Conservation (phyloP, 1,284 basidiomycete species). For the Pseudozyma pruni region DNA sequence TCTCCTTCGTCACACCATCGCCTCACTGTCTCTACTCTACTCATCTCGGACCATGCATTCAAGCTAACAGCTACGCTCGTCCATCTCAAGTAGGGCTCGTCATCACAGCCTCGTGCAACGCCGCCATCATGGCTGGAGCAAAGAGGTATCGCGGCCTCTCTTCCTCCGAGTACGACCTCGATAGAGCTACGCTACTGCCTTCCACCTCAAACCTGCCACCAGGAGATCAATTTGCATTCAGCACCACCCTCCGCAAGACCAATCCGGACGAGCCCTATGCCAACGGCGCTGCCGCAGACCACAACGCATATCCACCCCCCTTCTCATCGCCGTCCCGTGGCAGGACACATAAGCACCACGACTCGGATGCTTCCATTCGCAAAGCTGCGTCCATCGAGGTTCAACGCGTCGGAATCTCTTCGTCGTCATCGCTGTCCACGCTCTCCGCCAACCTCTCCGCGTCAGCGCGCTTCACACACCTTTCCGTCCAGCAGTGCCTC, state of each 20-base stretch:
- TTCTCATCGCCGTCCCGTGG: slow-evolving; percentile 26
- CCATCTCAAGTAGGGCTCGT: no score
- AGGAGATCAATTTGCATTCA: slow-evolving; percentile 50
- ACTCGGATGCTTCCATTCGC: slow-evolving; percentile 18
- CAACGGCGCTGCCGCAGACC: not conserved
- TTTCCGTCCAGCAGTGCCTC: slow-evolving; percentile 43
- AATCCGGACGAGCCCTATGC: slow-evolving; percentile 37
- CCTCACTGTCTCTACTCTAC: not conserved
- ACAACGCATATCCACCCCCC: slow-evolving; percentile 13
- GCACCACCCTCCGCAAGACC: slow-evolving; percentile 52
- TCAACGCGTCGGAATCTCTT: not conserved
- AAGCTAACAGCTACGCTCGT: no score
- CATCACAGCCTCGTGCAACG: not conserved
- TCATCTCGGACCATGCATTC: not conserved
- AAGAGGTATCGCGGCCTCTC: slow-evolving; percentile 34
- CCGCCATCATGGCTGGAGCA: slow-evolving; percentile 27
- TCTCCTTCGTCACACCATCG: no score
- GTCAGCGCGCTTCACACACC: slow-evolving; percentile 46
- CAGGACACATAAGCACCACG: slow-evolving; percentile 24
- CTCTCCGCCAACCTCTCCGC: slow-evolving; percentile 19
- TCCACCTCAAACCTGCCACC: slow-evolving; percentile 19
- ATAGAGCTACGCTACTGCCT: slow-evolving; percentile 11
- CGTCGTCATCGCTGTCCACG: slow-evolving; percentile 7
- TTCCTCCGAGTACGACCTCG: slow-evolving; percentile 30
- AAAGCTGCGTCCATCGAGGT: slow-evolving; percentile 16